Evolutionary conservation across 495 filamentous ascomycete species (phyloP), one percentile per base, ranked within the genome.

Genomic region (Aspergillus diversus): DNA sequence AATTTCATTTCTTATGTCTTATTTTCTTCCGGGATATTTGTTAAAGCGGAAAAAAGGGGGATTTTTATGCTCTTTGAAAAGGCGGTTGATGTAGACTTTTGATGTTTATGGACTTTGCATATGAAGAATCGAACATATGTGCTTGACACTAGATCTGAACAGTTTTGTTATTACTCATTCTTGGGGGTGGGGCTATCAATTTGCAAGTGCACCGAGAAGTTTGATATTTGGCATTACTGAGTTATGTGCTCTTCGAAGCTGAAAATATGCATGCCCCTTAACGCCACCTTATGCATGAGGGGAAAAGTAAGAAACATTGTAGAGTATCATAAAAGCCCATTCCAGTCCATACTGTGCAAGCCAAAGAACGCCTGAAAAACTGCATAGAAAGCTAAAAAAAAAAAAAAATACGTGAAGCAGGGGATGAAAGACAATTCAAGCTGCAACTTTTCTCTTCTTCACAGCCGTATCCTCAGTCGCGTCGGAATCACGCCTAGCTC

Each of bases 391-490:
- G 37, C 11, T 43, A 2, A 43, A 50, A 50, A 12, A 27, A 43
- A 27, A 43, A 43, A 43, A 8, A 27, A 27, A 1, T 27, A 2
- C 21, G 21, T 27, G n/a, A 3, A n/a, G 39, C 39, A 43, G 3
- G 5, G 21, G n/a, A 2, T 6, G 16, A 5, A 55, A 59, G 49
- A 57, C 35, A 56, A 4, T 42, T 69, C 60, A 74, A 4, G 63
- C 66, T n/a, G 63, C 43, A 51, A 71, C 72, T 69, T 79, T 81
- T 55, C 78, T 71, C 68, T 77, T 81, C 74, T 80, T 80, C 27
- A 71, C 49, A 17, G 68, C 68, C 7, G 73, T 75, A 59, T 79
- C 79, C 59, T 81, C 79, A 5, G 77, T 79, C 32, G 74, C 78
- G 71, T 81, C 78, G 7, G 77, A 80, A 35, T 72, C 77, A 32